These are phyloP conservation scores for Candida coleopterorum DNA, from an alignment of 805 yeast genomes.

Conservation along the genomic window DNA sequence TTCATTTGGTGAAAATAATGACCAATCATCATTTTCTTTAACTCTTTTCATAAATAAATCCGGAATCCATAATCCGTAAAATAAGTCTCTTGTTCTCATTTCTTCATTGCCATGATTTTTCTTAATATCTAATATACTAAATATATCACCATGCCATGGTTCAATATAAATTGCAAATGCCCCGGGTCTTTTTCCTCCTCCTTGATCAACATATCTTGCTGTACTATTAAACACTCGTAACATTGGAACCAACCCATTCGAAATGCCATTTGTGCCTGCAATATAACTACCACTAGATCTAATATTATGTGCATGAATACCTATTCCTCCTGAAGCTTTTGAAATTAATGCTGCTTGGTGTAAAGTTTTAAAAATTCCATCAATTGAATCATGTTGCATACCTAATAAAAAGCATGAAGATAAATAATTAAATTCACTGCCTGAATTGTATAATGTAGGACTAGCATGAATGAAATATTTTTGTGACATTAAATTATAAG, in stretches of 20 bases:
- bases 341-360: constrained; percentile 87
- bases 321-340: constrained; percentile 95
- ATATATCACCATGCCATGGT: constrained; percentile 95
- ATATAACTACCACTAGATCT: constrained; percentile 84
- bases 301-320: constrained; percentile 82
- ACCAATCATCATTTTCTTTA: constrained; percentile 75
- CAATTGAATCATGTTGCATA: constrained; percentile 92
- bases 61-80: constrained; percentile 92
- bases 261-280: constrained; percentile 88
- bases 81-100: constrained; percentile 85
- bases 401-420: constrained; percentile 91
- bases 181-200: constrained; percentile 97
- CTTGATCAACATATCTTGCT: constrained; percentile 96
- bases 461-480: constrained; percentile 92
- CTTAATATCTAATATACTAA: constrained; percentile 79
- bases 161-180: constrained; percentile 92
- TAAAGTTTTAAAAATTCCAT: constrained; percentile 88
- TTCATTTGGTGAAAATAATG: constrained; percentile 82
- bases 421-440: constrained; percentile 78
- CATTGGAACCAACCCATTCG: constrained; percentile 96
- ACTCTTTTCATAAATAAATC: constrained; percentile 93
- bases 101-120: constrained; percentile 97
- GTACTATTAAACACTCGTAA: constrained; percentile 91
- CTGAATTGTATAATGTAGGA: constrained; percentile 92
- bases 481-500: constrained; percentile 82